Base-by-base conservation (phyloP, 139 green algal genomes). In the Tetradesmus obliquus region DNA sequence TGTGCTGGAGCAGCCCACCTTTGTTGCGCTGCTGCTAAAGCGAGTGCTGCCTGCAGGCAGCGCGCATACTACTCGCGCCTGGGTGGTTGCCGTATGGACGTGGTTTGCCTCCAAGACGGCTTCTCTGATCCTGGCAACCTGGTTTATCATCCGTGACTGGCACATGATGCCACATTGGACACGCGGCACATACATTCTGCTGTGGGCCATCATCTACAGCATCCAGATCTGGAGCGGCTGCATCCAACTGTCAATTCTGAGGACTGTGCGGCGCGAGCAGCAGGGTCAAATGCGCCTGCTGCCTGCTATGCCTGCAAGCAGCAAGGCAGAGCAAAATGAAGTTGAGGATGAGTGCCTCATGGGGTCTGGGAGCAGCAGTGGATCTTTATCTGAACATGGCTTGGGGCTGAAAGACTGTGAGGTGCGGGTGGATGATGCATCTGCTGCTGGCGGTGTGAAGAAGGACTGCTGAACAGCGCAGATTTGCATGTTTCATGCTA, bases 1-100 rank as follows among this genome's bases (percentile, higher is more conserved):
- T n/a, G 1, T 89, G 24, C 60, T 89, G 24, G 85, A 89, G 60
- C 85, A 89, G 51, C 85, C 85, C 5, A 89, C 85, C 5, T 89
- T 89, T 51, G 57, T 89, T 5, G 85, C 85, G 12, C 60, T 89
- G 60, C 58, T 89, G 32, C 45, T 89, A 24, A 81, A 89, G 85
- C 85, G 85, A 1, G 15, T 89, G n/a, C 32, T 89, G 3, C 85
- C 62, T 20, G 13, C 60, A 6, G 85, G 85, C 17, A 82, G 10
- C 22, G 3, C 7, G 5, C 60, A 89, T 45, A 80, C 66, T 15
- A 57, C 66, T 3, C 58, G 85, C 6, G 58, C 85, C 9, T 89
- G 85, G 85, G 32, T 24, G 5, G 85, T 58, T n/a, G 85, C 85
- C 19, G 85, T 89, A 1, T 89, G 85, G 85, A 17, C 17, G 5